phyloP scores from a whole-genome alignment of 1,139 yeast species.

The Wickerhamomyces sp. region DNA sequence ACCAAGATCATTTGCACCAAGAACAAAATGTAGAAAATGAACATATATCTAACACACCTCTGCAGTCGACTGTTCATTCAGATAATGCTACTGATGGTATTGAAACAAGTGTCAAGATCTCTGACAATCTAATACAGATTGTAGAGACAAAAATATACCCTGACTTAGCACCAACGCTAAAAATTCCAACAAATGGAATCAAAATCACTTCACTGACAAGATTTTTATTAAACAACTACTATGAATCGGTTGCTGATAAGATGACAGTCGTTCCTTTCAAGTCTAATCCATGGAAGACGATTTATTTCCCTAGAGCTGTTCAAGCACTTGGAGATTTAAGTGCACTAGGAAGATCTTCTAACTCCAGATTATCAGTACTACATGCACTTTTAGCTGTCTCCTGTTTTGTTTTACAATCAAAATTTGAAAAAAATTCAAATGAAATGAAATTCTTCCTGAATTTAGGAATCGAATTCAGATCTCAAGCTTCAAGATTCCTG shows the following conservation, averaged over 20 bases:
- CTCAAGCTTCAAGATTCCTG: conserved; percentile 69
- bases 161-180: conserved; percentile 33
- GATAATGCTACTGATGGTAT: background rate
- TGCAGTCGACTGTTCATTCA: too few species aligned
- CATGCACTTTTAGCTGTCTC: conserved; percentile 80
- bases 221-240: conserved; percentile 67
- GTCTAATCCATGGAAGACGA: conserved; percentile 83
- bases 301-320: conserved; percentile 79
- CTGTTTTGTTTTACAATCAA: conserved; percentile 76
- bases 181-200: conserved; percentile 58
- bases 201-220: conserved; percentile 65
- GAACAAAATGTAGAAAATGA: too few species aligned
- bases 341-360: conserved; percentile 69
- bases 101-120: conserved; percentile 19
- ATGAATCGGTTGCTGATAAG: conserved; percentile 76
- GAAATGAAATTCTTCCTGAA: conserved; percentile 69
- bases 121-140: conserved; percentile 18
- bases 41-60: too few species aligned
- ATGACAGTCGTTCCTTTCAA: conserved; percentile 85
- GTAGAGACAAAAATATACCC: conserved; percentile 26
- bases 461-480: conserved; percentile 67
- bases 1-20: background rate
- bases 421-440: conserved; percentile 39
- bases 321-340: conserved; percentile 59
- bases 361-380: conserved; percentile 71